phyloP scores from a whole-genome alignment of 2,329 filamentous ascomycete genomes.

The Colletotrichum godetiae region DNA sequence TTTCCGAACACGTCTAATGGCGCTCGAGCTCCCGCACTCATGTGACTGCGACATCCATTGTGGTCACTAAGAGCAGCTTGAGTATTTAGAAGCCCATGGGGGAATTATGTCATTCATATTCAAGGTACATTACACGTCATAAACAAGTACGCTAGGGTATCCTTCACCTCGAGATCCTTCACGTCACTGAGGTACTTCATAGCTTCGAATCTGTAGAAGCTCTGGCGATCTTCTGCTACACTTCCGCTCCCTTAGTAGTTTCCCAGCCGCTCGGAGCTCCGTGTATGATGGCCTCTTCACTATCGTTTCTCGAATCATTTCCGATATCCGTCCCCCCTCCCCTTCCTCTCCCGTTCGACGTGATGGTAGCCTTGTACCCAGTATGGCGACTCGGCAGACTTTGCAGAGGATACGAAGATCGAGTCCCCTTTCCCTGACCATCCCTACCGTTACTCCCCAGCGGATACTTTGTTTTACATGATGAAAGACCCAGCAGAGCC shows the following conservation, averaged over 20 bases:
- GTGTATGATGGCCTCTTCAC: conserved; percentile 12
- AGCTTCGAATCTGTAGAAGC: not conserved
- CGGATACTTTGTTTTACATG: not conserved
- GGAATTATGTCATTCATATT: not conserved
- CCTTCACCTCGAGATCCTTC: no score
- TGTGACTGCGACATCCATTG: no score
- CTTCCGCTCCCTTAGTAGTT: not conserved
- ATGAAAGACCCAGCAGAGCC: not conserved
- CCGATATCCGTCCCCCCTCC: no score
- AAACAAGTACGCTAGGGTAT: no score
- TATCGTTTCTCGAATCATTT: not conserved
- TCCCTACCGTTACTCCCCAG: not conserved
- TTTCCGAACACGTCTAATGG: no score
- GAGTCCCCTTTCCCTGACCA: not conserved
- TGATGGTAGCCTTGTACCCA: not conserved
- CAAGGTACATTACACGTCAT: no score
- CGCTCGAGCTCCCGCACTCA: no score
- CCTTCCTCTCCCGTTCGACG: not conserved
- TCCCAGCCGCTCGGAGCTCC: not conserved
- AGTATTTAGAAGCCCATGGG: not conserved
- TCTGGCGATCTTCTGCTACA: conserved; percentile 1
- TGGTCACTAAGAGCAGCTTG: no score
- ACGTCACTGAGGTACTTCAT: not conserved
- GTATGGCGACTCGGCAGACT: not conserved
- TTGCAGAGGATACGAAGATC: not conserved